Percentiles rank a stretch among this genome's conserved stretches.
Evolutionary conservation across 2,329 filamentous ascomycete species (phyloP).

Genomic region (Colletotrichum lini): DNA sequence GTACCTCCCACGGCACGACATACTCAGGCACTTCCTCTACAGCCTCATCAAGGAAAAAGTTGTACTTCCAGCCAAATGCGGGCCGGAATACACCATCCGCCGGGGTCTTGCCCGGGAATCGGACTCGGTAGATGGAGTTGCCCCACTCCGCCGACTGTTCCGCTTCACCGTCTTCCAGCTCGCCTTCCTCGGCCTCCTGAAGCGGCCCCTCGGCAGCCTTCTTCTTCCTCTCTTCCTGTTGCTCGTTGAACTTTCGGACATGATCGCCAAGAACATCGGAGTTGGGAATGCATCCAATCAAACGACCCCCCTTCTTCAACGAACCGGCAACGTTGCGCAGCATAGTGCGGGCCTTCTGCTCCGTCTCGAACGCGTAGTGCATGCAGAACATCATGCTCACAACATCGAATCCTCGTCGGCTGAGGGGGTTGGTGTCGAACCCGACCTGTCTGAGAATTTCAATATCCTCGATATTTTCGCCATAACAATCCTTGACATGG

Average conservation of each 20-base stretch:
- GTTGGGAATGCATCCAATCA: constrained; percentile 97
- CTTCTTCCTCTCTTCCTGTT: constrained; percentile 58
- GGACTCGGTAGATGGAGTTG: constrained; percentile 92
- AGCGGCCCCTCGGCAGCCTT: constrained; percentile 47
- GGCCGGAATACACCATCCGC: constrained; percentile 92
- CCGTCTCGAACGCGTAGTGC: constrained; percentile 97
- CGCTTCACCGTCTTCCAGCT: constrained; percentile 72
- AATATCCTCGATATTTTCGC: constrained; percentile 84
- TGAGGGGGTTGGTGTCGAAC: constrained; percentile 82
- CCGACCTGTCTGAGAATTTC: constrained; percentile 88
- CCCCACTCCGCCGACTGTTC: constrained; percentile 85
- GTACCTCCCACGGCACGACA: constrained; percentile 98
- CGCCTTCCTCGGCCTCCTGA: constrained; percentile 59
- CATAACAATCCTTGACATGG: constrained; percentile 92
- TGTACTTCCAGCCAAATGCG: constrained; percentile 98
- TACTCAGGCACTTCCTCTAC: constrained; percentile 98
- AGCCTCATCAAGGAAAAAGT: constrained; percentile 94
- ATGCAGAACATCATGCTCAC: constrained; percentile 99
- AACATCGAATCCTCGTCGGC: constrained; percentile 90
- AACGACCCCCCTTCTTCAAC: constrained; percentile 92
- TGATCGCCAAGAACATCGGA: constrained; percentile 88
- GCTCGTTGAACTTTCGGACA: constrained; percentile 83
- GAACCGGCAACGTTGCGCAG: constrained; percentile 91
- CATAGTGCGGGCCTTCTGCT: constrained; percentile 92
- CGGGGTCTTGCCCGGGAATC: constrained; percentile 87